Evolutionary conservation across 768 basidiomycete genomes (phyloP), one percentile per base, ranked within the genome.

Genomic region (Russula virescens): DNA sequence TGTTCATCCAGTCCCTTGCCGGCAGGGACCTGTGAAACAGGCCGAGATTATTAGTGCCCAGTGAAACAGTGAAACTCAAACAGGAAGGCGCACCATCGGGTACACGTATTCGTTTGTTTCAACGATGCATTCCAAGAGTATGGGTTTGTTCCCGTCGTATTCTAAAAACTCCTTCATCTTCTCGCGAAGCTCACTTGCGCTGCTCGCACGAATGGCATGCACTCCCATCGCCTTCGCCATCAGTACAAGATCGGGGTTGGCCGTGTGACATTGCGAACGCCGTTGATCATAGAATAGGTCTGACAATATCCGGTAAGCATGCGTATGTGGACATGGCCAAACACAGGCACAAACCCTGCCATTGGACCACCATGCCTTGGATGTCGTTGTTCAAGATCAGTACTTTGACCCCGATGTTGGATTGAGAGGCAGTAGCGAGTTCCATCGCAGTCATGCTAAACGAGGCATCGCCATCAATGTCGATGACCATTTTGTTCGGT

Each of bases 391-490:
- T 96, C 69, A 98, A 75, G 25, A 97, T 76, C 67, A 97, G 79
- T 45, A 94, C 89, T 77, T 99, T 99, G 71, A 98, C 93, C 61
- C 97, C 96, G 66, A 99, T 97, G 71, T 83, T 75, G 77, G 82
- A 94, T 71, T 95, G 91, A 28, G 90, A 81, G 5, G 97, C 97
- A 0, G 97, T 99, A 26, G 88, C 87, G 55, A 99, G 85, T 76
- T 99, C 97, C 97, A 98, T 99, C 0, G 94, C 96, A 2, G 97
- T 98, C 97, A 98, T 99, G 71, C 91, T 94, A 78, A 98, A 95
- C 25, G 93, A 96, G 0, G 97, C 97, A 72, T 99, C 97, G 13
- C 97, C 97, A 69, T 99, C 97, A 66, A 98, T 87, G 73, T 99
- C 95, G 52, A 99, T 79, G 60, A 99, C 96, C 58, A 83, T 89